Conservation (phyloP, 805 yeast species). For the Debaryomyces prosopidis region DNA sequence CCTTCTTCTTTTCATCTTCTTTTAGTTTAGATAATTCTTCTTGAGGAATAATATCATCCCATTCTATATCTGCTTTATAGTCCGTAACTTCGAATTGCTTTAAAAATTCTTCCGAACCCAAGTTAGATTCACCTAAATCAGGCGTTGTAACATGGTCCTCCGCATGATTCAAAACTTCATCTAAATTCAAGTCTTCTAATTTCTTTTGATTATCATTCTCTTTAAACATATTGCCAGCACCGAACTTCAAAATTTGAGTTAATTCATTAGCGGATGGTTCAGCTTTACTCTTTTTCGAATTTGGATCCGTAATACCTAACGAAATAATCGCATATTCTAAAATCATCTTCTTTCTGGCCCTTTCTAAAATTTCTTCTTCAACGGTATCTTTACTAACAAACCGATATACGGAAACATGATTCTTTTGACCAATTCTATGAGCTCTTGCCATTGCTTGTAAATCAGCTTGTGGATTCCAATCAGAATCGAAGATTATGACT, state of each 20-base stretch:
- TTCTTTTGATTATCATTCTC: constrained; percentile 94
- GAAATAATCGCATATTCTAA: constrained; percentile 96
- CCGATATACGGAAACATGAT: constrained; percentile 95
- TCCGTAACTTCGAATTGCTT: constrained; percentile 98
- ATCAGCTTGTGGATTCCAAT: constrained; percentile 99
- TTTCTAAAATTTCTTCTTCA: constrained; percentile 94
- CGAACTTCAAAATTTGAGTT: constrained; percentile 91
- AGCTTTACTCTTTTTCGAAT: constrained; percentile 46
- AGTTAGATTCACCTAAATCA: constrained; percentile 93
- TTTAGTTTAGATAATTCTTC: constrained; percentile 86
- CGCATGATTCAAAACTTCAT: constrained; percentile 94
- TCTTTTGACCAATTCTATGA: constrained; percentile 98
- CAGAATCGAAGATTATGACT: constrained; percentile 95
- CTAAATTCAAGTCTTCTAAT: constrained; percentile 90
- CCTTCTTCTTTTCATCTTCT: constrained; percentile 83
- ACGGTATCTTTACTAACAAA: constrained; percentile 98
- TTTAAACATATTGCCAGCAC: constrained; percentile 98
- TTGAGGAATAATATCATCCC: constrained; percentile 99
- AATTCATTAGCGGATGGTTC: constrained; percentile 87
- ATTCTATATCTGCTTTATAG: constrained; percentile 95
- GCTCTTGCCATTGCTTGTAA: constrained; percentile 99
- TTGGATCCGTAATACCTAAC: constrained; percentile 85
- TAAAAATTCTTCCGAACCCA: constrained; percentile 97
- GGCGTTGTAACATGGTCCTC: constrained; percentile 97
- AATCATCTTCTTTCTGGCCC: constrained; percentile 98